These are phyloP conservation scores for Erysiphe pulchra DNA, from an alignment of 2,329 filamentous ascomycete species.

Conservation along the genomic window DNA sequence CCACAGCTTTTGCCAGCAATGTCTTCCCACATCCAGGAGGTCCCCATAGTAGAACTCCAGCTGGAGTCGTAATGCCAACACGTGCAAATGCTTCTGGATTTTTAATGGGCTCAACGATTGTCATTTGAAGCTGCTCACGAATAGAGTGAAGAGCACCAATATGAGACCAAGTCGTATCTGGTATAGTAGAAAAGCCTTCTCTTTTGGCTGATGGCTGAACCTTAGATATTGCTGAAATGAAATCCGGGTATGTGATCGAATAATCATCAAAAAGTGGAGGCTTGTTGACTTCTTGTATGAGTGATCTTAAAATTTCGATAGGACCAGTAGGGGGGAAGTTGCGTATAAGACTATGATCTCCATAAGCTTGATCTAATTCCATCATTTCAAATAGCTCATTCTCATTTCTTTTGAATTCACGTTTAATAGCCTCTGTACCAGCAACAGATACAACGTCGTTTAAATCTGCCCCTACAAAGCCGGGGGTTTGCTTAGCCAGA, in stretches of 20 bases:
- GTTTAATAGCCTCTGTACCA: conserved; percentile 15
- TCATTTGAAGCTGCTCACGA: conserved; percentile 55
- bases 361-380: conserved; percentile 11
- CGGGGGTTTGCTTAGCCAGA: conserved; percentile 65
- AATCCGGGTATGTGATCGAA: conserved; percentile 38
- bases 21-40: conserved; percentile 95
- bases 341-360: background rate
- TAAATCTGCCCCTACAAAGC: conserved; percentile 80
- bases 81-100: conserved; percentile 50
- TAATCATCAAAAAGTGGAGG: conserved; percentile 25
- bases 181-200: conserved; percentile 86
- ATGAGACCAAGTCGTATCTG: conserved; percentile 77
- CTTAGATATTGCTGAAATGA: conserved; percentile 46
- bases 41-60: conserved; percentile 84
- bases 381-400: conserved; percentile 9
- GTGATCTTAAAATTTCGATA: conserved; percentile 20
- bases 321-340: conserved; percentile 3
- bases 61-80: conserved; percentile 56
- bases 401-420: conserved; percentile 14
- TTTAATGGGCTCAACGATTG: conserved; percentile 76
- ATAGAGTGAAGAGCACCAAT: conserved; percentile 66
- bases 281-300: conserved; percentile 28
- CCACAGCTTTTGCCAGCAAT: conserved; percentile 81
- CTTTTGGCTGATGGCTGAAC: conserved; percentile 64
- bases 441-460: conserved; percentile 28